Percentiles rank a stretch among this genome's conserved stretches.
phyloP scores from a whole-genome alignment of 768 basidiomycete species.

The Cyclocybe aegerita region DNA sequence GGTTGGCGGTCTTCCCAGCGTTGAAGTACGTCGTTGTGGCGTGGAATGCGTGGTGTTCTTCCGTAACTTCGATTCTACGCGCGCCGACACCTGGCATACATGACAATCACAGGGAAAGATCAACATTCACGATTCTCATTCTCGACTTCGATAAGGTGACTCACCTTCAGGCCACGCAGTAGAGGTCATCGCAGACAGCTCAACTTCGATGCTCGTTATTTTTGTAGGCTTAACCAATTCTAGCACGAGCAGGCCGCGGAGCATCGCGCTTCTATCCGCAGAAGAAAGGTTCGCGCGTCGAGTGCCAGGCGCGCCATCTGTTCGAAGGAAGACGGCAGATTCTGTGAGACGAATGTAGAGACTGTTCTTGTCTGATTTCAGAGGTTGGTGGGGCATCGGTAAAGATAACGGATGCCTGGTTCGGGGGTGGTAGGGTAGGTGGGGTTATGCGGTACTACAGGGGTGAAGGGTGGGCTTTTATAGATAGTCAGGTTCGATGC shows the following conservation, averaged over 20 bases:
- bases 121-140: background rate
- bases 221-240: constrained; percentile 72
- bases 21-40: constrained; percentile 73
- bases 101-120: background rate
- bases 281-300: constrained; percentile 25
- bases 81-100: constrained; percentile 57
- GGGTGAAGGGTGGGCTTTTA: no score
- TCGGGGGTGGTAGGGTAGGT: no score
- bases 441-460: no score
- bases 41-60: constrained; percentile 75
- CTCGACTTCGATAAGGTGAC: constrained; percentile 11
- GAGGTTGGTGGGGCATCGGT: background rate
- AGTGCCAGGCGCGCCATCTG: constrained; percentile 34
- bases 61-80: constrained; percentile 70
- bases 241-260: constrained; percentile 63
- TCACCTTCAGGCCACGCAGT: constrained; percentile 88
- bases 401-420: no score
- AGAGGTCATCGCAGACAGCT: constrained; percentile 67
- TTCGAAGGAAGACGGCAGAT: constrained; percentile 68
- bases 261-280: constrained; percentile 43
- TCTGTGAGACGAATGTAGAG: constrained; percentile 67
- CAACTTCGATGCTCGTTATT: constrained; percentile 83
- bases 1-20: constrained; percentile 40
- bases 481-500: no score
- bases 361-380: constrained; percentile 30